Evolutionary conservation across 2,329 filamentous ascomycete genomes (phyloP).

Genomic region (Neonectria faginata): DNA sequence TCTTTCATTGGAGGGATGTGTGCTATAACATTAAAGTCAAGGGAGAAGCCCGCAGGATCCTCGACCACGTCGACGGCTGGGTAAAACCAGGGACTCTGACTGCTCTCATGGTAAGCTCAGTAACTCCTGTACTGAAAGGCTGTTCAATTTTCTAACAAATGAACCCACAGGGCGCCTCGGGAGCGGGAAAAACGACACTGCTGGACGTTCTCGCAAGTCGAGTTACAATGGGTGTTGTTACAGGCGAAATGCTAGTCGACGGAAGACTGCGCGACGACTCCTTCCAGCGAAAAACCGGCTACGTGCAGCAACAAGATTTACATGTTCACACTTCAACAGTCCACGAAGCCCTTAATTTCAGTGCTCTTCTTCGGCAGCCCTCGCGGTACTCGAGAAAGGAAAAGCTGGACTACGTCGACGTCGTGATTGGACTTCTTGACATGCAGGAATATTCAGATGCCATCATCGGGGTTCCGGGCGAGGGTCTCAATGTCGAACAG

Average conservation of each 20-base stretch:
- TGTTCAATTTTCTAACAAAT: neutral
- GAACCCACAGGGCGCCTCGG: constrained; percentile 65
- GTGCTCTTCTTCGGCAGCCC: constrained; percentile 83
- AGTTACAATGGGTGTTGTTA: constrained; percentile 84
- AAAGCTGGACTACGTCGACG: constrained; percentile 84
- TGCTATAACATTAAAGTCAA: constrained; percentile 71
- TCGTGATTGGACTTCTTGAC: constrained; percentile 73
- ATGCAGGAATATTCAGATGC: constrained; percentile 73
- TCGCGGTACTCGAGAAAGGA: constrained; percentile 73
- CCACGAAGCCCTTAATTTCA: constrained; percentile 85
- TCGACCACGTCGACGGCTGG: constrained; percentile 78
- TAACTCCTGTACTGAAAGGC: constrained; percentile 72
- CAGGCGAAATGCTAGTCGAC: constrained; percentile 77
- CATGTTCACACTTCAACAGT: constrained; percentile 84
- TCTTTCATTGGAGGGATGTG: constrained; percentile 78
- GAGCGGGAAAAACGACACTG: constrained; percentile 87
- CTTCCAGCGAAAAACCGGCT: constrained; percentile 85
- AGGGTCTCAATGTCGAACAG: constrained; percentile 69
- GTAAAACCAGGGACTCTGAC: constrained; percentile 78
- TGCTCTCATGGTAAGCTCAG: constrained; percentile 70
- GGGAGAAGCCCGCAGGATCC: constrained; percentile 62
- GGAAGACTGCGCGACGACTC: constrained; percentile 74
- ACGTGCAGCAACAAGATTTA: constrained; percentile 85
- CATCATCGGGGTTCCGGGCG: constrained; percentile 69
- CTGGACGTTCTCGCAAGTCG: constrained; percentile 84